phyloP scores from a whole-genome alignment of 1,284 basidiomycete species.

The Inonotus hispidus region DNA sequence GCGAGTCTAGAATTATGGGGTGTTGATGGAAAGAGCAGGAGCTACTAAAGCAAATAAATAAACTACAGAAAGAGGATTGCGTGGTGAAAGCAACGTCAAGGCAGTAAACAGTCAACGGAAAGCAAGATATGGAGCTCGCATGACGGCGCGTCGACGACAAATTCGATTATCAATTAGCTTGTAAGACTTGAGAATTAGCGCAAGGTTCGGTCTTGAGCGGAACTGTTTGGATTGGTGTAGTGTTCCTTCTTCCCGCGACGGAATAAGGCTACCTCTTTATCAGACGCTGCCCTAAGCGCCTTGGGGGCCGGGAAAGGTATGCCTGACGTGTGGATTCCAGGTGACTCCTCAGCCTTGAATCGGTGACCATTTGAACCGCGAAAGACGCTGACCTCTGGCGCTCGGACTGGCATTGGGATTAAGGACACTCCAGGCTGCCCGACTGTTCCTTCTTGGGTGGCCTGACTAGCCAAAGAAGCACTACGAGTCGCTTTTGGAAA shows the following conservation, averaged over 20 bases:
- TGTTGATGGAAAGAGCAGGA: background rate
- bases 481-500: no score
- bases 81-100: no score
- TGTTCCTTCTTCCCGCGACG: background rate
- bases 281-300: background rate
- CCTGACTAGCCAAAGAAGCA: no score
- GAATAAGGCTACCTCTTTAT: background rate
- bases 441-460: constrained; percentile 22
- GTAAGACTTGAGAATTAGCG: no score
- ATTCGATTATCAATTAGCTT: no score
- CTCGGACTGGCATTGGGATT: background rate
- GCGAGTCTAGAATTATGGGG: background rate
- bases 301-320: background rate
- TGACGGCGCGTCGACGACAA: no score
- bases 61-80: no score
- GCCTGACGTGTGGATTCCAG: background rate
- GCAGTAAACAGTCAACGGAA: no score
- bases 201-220: no score
- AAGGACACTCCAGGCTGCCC: background rate
- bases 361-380: background rate
- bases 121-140: no score
- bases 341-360: background rate
- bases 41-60: background rate
- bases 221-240: background rate
- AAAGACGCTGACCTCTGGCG: background rate